These are phyloP conservation scores for Phoenix roebelenii DNA, from an alignment of 176 grass and related monocot species.

Conservation along the genomic window DNA sequence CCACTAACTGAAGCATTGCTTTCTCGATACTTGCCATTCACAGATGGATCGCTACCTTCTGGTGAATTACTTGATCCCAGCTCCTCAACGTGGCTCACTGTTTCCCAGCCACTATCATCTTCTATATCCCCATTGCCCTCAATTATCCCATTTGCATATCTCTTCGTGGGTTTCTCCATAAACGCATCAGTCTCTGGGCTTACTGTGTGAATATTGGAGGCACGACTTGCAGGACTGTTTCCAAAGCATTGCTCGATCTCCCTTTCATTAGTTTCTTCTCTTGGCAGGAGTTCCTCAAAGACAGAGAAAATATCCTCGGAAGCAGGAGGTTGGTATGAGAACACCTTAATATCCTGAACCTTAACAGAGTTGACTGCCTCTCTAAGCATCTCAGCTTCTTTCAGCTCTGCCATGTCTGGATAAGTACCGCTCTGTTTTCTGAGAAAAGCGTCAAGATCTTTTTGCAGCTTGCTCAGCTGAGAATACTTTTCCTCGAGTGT, in stretches of 20 bases:
- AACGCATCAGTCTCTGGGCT: slow-evolving; percentile 40
- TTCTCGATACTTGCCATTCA: slow-evolving; percentile 27
- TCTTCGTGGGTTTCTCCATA: slow-evolving; percentile 32
- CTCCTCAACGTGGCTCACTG: slow-evolving; percentile 64
- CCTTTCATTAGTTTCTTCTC: slow-evolving; percentile 37
- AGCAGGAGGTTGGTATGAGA: slow-evolving; percentile 28
- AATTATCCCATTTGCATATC: slow-evolving; percentile 11
- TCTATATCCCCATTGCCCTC: slow-evolving; percentile 26
- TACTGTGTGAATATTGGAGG: slow-evolving; percentile 28
- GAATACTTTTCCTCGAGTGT: slow-evolving; percentile 57
- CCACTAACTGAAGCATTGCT: slow-evolving; percentile 18
- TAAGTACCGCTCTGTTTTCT: slow-evolving; percentile 7
- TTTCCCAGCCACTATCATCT: slow-evolving; percentile 76
- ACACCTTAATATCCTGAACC: slow-evolving; percentile 34
- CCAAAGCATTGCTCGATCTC: slow-evolving; percentile 44
- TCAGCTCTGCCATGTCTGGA: slow-evolving; percentile 20
- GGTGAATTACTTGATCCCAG: slow-evolving; percentile 47
- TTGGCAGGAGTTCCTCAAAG: slow-evolving; percentile 55
- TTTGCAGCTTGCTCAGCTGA: slow-evolving; percentile 33
- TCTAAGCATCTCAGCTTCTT: slow-evolving; percentile 34
- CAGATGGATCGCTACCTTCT: slow-evolving; percentile 49
- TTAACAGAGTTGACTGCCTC: slow-evolving; percentile 28
- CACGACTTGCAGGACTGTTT: slow-evolving; percentile 19
- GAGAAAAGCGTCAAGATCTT: slow-evolving; percentile 36
- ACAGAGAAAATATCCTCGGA: slow-evolving; percentile 60